Evolutionary conservation across 306 rosid species (phyloP), one percentile per base, ranked within the genome.

Genomic region (Aeschynomene evenia): DNA sequence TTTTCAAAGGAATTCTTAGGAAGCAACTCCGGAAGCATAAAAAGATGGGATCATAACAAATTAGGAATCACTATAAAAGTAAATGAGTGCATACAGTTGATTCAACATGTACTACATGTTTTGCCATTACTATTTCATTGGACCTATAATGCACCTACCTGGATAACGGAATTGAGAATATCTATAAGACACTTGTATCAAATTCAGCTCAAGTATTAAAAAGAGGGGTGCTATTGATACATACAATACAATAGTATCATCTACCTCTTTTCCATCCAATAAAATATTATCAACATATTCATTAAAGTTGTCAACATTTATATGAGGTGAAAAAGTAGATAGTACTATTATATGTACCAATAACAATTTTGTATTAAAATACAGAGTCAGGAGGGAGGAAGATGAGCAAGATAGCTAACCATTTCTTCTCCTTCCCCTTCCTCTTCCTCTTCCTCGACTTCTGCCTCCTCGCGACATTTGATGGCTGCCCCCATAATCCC

Each of bases 381-480:
- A 12, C 14, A 36, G 26, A 6, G 1, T 20, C 15, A 8, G 19
- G 21, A 18, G 4, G 12, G 8, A 26, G 19, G 22, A 28, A 54
- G 9, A 23, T 21, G 37, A 66, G 16, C 16, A 67, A 52, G 1
- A 42, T 55, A 40, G 9, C 16, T 54, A 77, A 79, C 63, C 70
- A 23, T 36, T 39, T 64, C 75, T 53, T 66, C 84, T 75, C 52
- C 81, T 36, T 0, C 84, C 82, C 11, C 61, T 52, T 7, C 81
- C 84, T 8, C 77, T 40, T 1, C 85, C 82, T 19, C 84, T 70
- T 20, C 90, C 79, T 13, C 86, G 60, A 1, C 87, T 73, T 26
- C 94, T 37, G 45, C 89, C 79, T 67, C 80, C 86, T 54, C 49
- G 63, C 42, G 58, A 84, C 77, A 59, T 78, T 43, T 73, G 82